phyloP scores from a whole-genome alignment of 495 filamentous ascomycete genomes.

The Tuber aestivum region DNA sequence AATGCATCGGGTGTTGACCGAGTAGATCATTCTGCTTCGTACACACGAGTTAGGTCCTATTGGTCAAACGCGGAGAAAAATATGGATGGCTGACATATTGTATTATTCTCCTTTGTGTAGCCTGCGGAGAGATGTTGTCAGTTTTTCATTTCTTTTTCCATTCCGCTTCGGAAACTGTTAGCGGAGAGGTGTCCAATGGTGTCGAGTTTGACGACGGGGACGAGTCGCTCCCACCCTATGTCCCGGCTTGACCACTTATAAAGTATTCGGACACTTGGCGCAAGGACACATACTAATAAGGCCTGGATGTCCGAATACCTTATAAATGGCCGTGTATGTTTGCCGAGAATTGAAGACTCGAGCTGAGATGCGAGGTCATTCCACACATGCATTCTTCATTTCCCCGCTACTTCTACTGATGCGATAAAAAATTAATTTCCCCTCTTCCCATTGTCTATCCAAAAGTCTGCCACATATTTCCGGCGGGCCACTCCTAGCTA shows the following conservation, averaged over 20 bases:
- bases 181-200: conserved; percentile 18
- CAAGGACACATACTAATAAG: too few species aligned
- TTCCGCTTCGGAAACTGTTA: conserved; percentile 22
- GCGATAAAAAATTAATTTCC: conserved; percentile 16
- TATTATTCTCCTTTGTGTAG: background rate
- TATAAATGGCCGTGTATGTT: too few species aligned
- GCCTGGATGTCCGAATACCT: too few species aligned
- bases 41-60: background rate
- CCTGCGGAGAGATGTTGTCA: conserved; percentile 17
- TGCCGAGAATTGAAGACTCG: background rate
- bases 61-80: background rate
- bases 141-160: conserved; percentile 15
- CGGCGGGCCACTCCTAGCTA: conserved; percentile 6
- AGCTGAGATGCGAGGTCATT: conserved; percentile 23
- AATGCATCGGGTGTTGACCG: background rate
- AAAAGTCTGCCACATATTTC: conserved; percentile 7
- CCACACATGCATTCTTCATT: conserved; percentile 29
- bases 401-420: conserved; percentile 21
- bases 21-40: background rate
- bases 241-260: background rate
- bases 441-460: conserved; percentile 13
- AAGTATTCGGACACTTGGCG: too few species aligned
- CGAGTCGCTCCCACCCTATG: background rate
- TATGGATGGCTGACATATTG: conserved; percentile 1
- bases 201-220: conserved; percentile 14